These are phyloP conservation scores for Penicillium nucicola DNA, from an alignment of 495 filamentous ascomycete genomes.

Conservation along the genomic window DNA sequence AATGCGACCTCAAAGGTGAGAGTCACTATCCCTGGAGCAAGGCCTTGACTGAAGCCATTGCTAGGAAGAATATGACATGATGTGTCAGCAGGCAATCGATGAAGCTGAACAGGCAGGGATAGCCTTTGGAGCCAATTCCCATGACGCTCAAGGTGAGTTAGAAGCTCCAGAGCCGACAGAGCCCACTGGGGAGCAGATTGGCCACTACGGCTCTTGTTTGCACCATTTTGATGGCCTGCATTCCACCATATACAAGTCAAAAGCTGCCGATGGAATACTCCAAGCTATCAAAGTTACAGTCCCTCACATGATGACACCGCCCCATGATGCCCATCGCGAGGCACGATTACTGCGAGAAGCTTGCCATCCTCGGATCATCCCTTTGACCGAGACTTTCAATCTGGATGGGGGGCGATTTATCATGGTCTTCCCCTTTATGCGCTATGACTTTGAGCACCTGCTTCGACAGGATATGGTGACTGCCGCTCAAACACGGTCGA, in stretches of 20 bases:
- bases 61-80: slow-evolving; percentile 47
- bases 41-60: neutral
- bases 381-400: slow-evolving; percentile 66
- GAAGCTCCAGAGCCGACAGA: slow-evolving; percentile 4
- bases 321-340: slow-evolving; percentile 79
- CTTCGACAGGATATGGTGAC: slow-evolving; percentile 50
- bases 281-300: slow-evolving; percentile 87
- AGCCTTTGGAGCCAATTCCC: slow-evolving; percentile 15
- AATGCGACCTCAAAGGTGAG: slow-evolving; percentile 40
- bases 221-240: slow-evolving; percentile 74
- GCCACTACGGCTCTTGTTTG: slow-evolving; percentile 65
- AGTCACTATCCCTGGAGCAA: neutral
- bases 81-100: slow-evolving; percentile 42
- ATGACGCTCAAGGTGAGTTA: slow-evolving; percentile 10
- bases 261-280: slow-evolving; percentile 29
- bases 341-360: slow-evolving; percentile 63
- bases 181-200: slow-evolving; percentile 53
- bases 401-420: slow-evolving; percentile 68
- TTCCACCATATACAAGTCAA: slow-evolving; percentile 74
- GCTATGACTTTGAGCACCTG: slow-evolving; percentile 63
- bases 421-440: slow-evolving; percentile 81
- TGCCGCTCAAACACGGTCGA: slow-evolving; percentile 36
- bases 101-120: slow-evolving; percentile 25
- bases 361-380: slow-evolving; percentile 53
- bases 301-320: slow-evolving; percentile 66